phyloP scores from a whole-genome alignment of 2,329 filamentous ascomycete species.

The Magnaporthales sp. region DNA sequence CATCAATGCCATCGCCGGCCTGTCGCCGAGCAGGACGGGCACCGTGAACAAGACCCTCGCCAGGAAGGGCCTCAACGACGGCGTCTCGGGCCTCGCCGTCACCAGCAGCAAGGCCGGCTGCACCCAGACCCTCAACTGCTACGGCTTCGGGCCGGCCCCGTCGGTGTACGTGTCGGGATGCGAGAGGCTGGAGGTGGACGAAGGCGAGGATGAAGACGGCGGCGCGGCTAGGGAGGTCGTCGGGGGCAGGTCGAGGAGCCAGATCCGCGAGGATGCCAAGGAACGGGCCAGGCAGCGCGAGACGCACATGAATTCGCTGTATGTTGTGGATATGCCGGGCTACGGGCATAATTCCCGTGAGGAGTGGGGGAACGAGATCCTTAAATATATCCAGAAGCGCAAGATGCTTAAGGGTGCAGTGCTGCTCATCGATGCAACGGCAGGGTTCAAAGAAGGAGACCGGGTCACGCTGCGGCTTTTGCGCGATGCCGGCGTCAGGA shows the following conservation, averaged over 20 bases:
- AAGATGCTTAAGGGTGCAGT: conserved; percentile 41
- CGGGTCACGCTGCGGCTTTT: conserved; percentile 36
- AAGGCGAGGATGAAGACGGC: conserved; percentile 12
- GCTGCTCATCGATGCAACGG: conserved; percentile 43
- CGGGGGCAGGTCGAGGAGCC: conserved; percentile 14
- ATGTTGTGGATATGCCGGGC: conserved; percentile 29
- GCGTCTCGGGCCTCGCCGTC: conserved; percentile 40
- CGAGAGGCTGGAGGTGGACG: neutral
- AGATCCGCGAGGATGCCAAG: conserved; percentile 15
- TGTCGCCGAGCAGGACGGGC: conserved; percentile 1
- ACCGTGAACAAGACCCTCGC: conserved; percentile 8
- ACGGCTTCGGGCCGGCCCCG: conserved; percentile 38
- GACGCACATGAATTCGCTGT: conserved; percentile 16
- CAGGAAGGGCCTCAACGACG: conserved; percentile 17
- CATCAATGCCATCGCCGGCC: conserved; percentile 68
- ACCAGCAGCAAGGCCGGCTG: conserved; percentile 42
- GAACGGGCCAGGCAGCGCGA: neutral
- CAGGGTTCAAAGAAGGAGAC: conserved; percentile 40
- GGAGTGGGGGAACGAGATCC: conserved; percentile 44
- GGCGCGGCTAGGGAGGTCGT: neutral
- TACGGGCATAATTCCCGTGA: conserved; percentile 25
- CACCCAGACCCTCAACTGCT: conserved; percentile 47
- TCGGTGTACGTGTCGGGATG: conserved; percentile 12
- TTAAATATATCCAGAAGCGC: conserved; percentile 39
- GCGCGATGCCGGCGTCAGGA: conserved; percentile 32